Conservation (phyloP, 441 rosid species). For the Hura crepitans region DNA sequence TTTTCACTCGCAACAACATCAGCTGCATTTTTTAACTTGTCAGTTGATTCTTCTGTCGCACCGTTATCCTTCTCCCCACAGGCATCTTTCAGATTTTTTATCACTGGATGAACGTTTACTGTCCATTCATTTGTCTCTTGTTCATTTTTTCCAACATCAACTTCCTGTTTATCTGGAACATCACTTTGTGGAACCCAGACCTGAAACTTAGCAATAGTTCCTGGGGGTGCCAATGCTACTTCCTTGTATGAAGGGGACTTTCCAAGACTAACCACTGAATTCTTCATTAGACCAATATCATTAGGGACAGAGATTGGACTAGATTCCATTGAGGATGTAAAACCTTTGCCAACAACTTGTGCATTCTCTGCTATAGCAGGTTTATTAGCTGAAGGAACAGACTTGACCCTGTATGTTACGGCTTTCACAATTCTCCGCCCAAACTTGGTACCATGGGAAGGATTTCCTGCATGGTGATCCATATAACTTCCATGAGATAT, state of each 20-base stretch:
- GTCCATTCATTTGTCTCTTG: slow-evolving; percentile 38
- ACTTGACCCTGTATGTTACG: slow-evolving; percentile 81
- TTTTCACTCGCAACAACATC: slow-evolving; percentile 37
- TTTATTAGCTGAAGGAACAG: slow-evolving; percentile 50
- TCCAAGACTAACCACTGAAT: slow-evolving; percentile 58
- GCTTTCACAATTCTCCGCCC: slow-evolving; percentile 77
- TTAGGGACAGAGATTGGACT: slow-evolving; percentile 34
- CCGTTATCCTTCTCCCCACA: slow-evolving; percentile 35
- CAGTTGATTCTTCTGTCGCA: slow-evolving; percentile 25
- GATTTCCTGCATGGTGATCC: slow-evolving; percentile 50
- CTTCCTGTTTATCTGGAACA: slow-evolving; percentile 42
- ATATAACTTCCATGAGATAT: slow-evolving; percentile 60
- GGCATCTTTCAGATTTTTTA: slow-evolving; percentile 26
- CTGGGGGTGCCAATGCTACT: slow-evolving; percentile 96
- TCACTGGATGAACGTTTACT: slow-evolving; percentile 33
- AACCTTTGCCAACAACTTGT: slow-evolving; percentile 35
- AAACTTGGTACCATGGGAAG: slow-evolving; percentile 64
- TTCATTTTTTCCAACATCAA: slow-evolving; percentile 29
- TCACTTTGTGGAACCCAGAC: slow-evolving; percentile 50
- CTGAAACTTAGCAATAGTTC: slow-evolving; percentile 69
- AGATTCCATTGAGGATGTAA: slow-evolving; percentile 45
- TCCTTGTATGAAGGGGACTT: slow-evolving; percentile 97
- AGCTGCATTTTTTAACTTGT: slow-evolving; percentile 31
- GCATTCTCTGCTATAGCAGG: slow-evolving; percentile 37
- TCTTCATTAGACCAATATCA: slow-evolving; percentile 42